These are phyloP conservation scores for Pichia manshurica DNA, from an alignment of 805 yeast genomes.

Conservation along the genomic window DNA sequence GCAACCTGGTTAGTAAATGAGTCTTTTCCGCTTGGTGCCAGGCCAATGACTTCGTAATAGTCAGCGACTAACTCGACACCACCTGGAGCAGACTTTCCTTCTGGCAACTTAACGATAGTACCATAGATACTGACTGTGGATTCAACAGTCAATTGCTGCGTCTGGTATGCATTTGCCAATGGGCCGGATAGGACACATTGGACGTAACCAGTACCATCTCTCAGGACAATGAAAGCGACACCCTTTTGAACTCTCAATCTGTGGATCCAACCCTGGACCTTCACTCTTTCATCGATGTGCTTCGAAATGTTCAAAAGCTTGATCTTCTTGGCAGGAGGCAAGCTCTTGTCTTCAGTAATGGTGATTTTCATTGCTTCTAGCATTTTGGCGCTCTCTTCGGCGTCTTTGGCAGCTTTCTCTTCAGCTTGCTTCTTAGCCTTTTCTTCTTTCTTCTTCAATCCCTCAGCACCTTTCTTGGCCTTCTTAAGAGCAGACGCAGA, in stretches of 20 bases:
- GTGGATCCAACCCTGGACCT: conserved; percentile 93
- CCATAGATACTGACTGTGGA: conserved; percentile 80
- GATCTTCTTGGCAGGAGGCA: conserved; percentile 62
- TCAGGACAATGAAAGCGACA: conserved; percentile 78
- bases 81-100: conserved; percentile 96
- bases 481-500: conserved; percentile 89
- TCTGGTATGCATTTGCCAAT: conserved; percentile 83
- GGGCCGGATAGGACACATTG: conserved; percentile 89
- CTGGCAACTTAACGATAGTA: conserved; percentile 76
- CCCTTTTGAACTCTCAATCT: conserved; percentile 92
- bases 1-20: conserved; percentile 91
- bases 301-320: conserved; percentile 56
- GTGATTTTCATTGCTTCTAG: conserved; percentile 74
- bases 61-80: conserved; percentile 92
- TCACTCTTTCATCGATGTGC: conserved; percentile 60
- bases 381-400: conserved; percentile 67
- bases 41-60: conserved; percentile 80
- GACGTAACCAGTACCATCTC: conserved; percentile 92
- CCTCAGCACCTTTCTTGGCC: conserved; percentile 94
- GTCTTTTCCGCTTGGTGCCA: conserved; percentile 95
- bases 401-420: conserved; percentile 49
- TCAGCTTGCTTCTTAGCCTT: conserved; percentile 56
- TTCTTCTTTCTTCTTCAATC: conserved; percentile 74
- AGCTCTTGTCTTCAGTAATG: conserved; percentile 65
- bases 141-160: conserved; percentile 82